phyloP scores from a whole-genome alignment of 345 rosid species.

The Corchorus olitorius region DNA sequence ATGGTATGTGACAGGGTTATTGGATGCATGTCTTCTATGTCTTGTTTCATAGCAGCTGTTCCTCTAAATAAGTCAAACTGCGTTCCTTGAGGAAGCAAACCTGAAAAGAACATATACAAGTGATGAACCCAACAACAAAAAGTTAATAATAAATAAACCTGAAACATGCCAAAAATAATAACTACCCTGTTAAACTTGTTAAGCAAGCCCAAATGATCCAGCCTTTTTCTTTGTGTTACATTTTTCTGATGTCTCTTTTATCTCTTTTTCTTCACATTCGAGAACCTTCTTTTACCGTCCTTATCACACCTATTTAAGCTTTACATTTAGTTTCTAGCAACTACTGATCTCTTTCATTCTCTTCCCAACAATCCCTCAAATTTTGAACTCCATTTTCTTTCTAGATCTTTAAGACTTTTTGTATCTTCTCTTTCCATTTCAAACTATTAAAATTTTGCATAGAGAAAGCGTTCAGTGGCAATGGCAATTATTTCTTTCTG shows the following conservation, averaged over 20 bases:
- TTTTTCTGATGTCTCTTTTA: background rate
- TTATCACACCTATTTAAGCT: background rate
- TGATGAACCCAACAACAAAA: background rate
- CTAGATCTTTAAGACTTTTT: background rate
- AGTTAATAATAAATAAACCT: no score
- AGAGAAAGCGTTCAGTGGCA: background rate
- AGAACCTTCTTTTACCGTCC: background rate
- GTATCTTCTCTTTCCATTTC: background rate
- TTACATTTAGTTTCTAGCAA: background rate
- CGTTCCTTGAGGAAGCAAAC: slow-evolving; percentile 96
- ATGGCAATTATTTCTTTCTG: background rate
- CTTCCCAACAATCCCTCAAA: background rate
- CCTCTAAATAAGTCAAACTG: slow-evolving; percentile 97
- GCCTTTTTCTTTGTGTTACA: background rate
- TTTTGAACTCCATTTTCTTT: background rate
- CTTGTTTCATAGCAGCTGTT: slow-evolving; percentile 98
- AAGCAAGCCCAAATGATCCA: background rate
- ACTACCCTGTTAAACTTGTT: background rate
- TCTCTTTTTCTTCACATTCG: background rate
- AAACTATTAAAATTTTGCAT: background rate
- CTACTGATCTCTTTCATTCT: background rate
- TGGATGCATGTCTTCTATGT: slow-evolving; percentile 90
- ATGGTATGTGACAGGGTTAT: slow-evolving; percentile 77
- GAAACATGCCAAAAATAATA: background rate
- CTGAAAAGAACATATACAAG: slow-evolving; percentile 38